phyloP scores from a whole-genome alignment of 805 yeast species.

The Myxozyma vanderwaltii region DNA sequence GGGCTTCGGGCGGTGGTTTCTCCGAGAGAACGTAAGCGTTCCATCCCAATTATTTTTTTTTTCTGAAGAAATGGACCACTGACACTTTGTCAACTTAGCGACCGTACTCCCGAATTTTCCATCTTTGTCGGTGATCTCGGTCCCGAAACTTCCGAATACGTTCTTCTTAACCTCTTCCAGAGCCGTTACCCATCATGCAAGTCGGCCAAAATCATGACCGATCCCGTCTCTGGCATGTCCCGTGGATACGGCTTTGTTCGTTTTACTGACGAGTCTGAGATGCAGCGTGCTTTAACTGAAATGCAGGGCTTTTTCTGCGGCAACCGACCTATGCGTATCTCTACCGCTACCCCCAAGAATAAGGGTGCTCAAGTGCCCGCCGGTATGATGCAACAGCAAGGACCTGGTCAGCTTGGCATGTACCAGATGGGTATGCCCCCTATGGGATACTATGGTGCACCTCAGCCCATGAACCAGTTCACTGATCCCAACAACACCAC shows the following conservation, averaged over 20 bases:
- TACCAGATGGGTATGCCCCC: slow-evolving; percentile 40
- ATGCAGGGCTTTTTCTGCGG: slow-evolving; percentile 79
- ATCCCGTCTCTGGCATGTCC: slow-evolving; percentile 66
- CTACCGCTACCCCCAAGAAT: slow-evolving; percentile 62
- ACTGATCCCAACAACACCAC: slow-evolving; percentile 85
- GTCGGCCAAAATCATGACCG: slow-evolving; percentile 77
- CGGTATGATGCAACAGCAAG: slow-evolving; percentile 37
- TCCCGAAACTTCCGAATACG: slow-evolving; percentile 68
- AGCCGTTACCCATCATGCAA: slow-evolving; percentile 70
- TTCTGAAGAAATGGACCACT: neutral
- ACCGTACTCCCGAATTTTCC: slow-evolving; percentile 55
- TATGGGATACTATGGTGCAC: slow-evolving; percentile 41
- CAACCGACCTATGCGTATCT: slow-evolving; percentile 75
- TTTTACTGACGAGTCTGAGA: slow-evolving; percentile 64
- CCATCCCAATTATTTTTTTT: neutral
- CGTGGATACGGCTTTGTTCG: slow-evolving; percentile 92
- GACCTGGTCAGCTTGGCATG: slow-evolving; percentile 37
- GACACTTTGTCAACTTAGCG: slow-evolving; percentile 23
- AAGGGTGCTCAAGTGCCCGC: slow-evolving; percentile 40
- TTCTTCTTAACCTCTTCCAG: slow-evolving; percentile 65
- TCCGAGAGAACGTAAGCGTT: slow-evolving; percentile 33
- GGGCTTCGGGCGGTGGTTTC: slow-evolving; percentile 66
- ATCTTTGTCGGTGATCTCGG: slow-evolving; percentile 86
- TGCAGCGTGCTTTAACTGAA: slow-evolving; percentile 69
- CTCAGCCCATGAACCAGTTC: slow-evolving; percentile 51